Percentiles rank a stretch among this genome's conserved stretches.
phyloP scores from a whole-genome alignment of 1,284 basidiomycete genomes.

The Rhodofomes roseus region DNA sequence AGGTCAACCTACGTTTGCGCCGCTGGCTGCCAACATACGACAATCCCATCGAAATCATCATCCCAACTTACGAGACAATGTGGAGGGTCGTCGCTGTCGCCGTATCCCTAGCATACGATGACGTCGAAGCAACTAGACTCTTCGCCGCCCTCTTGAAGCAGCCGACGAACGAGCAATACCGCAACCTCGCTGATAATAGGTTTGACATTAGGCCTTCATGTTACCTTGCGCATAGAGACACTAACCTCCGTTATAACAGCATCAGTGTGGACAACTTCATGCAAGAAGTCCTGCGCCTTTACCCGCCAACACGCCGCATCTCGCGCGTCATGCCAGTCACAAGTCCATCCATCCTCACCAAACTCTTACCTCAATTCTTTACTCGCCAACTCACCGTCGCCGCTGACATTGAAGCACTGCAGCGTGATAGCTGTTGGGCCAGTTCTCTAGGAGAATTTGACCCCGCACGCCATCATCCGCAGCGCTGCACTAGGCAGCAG shows the following conservation, averaged over 20 bases:
- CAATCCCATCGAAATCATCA: conserved; percentile 46
- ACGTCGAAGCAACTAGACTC: conserved; percentile 20
- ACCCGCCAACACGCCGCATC: conserved; percentile 46
- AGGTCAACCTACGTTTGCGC: conserved; percentile 27
- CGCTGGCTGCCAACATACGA: conserved; percentile 35
- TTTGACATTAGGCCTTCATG: not conserved
- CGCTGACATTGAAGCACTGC: conserved; percentile 43
- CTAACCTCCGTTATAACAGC: conserved; percentile 4
- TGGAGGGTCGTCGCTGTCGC: conserved; percentile 56
- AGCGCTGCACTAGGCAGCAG: conserved; percentile 18
- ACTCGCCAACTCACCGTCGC: conserved; percentile 8
- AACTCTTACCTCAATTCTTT: conserved; percentile 7
- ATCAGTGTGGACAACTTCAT: conserved; percentile 39
- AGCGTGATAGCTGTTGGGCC: conserved; percentile 29
- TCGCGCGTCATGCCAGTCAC: conserved; percentile 19
- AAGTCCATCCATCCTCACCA: conserved; percentile 12
- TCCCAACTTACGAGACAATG: conserved; percentile 57
- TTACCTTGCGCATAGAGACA: not conserved
- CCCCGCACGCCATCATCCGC: conserved; percentile 35
- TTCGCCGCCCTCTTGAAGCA: conserved; percentile 38
- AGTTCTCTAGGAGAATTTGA: conserved; percentile 34
- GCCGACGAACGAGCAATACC: conserved; percentile 35
- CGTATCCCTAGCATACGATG: conserved; percentile 34
- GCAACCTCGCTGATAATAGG: not conserved
- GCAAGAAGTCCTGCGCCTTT: conserved; percentile 40